Evolutionary conservation across 2,329 filamentous ascomycete genomes (phyloP), one percentile per base, ranked within the genome.

Genomic region (Orbilia javanica): DNA sequence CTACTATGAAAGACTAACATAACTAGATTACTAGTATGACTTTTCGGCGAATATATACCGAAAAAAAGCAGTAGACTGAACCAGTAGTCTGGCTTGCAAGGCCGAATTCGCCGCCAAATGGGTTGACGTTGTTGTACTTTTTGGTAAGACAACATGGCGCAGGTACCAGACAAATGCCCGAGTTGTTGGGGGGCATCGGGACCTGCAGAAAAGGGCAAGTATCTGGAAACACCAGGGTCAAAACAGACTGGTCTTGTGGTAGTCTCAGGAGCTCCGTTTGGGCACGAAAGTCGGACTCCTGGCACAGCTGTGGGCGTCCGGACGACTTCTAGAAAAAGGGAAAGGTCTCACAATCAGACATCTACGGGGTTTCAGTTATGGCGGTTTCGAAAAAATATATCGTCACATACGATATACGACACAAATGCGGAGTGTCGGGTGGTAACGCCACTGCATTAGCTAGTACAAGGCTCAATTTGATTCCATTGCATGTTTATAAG

Each of bases 271-370:
- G 34, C 18, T 42, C 53, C 8, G 25, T 55, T 52, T 36, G 52
- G 27, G 52, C 29, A 1, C n/a, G n/a, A n/a, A 55, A 44, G 42
- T 20, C 8, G 15, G 42, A 20, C 15, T 2, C 8, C 11, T 5
- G 7, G 13, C 6, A 8, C 42, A n/a, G n/a, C 15, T 20, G 18
- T 44, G 42, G 42, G n/a, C 15, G 4, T 44, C 42, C 18, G n/a
- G 31, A 20, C 4, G 31, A 10, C 13, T 36, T 57, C 52, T 20
- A 60, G 55, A 42, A 60, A 27, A 42, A 18, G 6, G 11, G n/a
- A n/a, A 20, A 10, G 42, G 34, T 39, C 34, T 42, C 55, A 60
- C 20, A 25, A 42, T 42, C 34, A 60, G 55, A 42, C 55, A 27
- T 18, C 13, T 1, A 20, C 52, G n/a, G 13, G 29, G 52, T 36